Conservation (phyloP, 1,284 basidiomycete genomes). For the Malassezia japonica region DNA sequence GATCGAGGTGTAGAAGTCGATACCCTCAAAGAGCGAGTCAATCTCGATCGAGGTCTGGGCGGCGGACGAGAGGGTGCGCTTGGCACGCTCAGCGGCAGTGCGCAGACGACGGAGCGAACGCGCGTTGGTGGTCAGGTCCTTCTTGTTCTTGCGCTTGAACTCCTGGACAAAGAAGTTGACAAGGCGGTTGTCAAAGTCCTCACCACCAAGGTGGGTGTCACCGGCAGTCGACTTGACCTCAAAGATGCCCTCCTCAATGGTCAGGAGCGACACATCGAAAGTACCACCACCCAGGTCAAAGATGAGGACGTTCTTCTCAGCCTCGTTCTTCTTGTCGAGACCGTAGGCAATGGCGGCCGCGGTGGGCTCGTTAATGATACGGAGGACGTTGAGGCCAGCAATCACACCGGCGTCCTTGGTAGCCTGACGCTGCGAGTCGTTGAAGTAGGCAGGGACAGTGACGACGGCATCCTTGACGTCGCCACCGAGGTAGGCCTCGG, state of each 20-base stretch:
- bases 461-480: constrained; percentile 79
- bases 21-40: constrained; percentile 93
- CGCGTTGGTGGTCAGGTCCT: constrained; percentile 81
- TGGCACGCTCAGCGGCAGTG: constrained; percentile 96
- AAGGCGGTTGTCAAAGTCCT: constrained; percentile 93
- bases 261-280: constrained; percentile 95
- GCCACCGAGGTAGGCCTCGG: constrained; percentile 84
- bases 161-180: constrained; percentile 97
- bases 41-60: constrained; percentile 96
- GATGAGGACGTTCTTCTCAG: constrained; percentile 87
- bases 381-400: constrained; percentile 79
- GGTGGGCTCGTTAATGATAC: constrained; percentile 93
- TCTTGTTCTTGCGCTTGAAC: constrained; percentile 99
- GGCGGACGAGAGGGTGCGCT: constrained; percentile 93
- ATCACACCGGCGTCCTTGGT: constrained; percentile 90
- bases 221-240: constrained; percentile 98
- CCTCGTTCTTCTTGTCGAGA: constrained; percentile 70
- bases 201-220: constrained; percentile 97
- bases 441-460: constrained; percentile 88
- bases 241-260: constrained; percentile 97
- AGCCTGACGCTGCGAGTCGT: constrained; percentile 89
- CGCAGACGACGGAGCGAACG: constrained; percentile 95
- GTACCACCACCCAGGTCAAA: constrained; percentile 99
- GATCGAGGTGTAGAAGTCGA: constrained; percentile 96
- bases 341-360: constrained; percentile 91